Evolutionary conservation across 331 rosid genomes (phyloP).

Genomic region (Pyracantha coccinea): DNA sequence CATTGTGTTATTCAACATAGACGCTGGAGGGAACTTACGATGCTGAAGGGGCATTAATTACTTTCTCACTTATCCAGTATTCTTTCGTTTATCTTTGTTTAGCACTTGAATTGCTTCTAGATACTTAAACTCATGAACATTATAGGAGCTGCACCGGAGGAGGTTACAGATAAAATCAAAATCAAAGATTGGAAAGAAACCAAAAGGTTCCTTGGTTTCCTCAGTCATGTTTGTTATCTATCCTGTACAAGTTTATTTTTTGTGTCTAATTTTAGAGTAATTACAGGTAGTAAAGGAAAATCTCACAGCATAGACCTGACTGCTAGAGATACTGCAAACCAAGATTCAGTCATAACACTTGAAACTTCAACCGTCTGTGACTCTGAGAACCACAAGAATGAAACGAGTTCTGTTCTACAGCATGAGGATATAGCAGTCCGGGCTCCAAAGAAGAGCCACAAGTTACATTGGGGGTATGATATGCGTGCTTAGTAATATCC

Average conservation of each 20-base stretch:
- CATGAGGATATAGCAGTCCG: slow-evolving; percentile 12
- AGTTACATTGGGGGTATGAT: slow-evolving; percentile 76
- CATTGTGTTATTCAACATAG: not conserved
- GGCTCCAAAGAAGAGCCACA: slow-evolving; percentile 40
- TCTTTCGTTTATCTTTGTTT: not conserved
- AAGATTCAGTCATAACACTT: slow-evolving; percentile 9
- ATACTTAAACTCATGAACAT: not conserved
- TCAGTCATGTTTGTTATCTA: not conserved
- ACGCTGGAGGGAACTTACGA: not conserved
- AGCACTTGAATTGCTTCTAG: not conserved
- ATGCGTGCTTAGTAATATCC: not conserved
- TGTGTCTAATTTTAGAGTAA: not conserved
- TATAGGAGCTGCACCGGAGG: slow-evolving; percentile 42
- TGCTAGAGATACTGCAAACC: slow-evolving; percentile 12
- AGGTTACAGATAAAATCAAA: slow-evolving; percentile 69
- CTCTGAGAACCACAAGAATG: slow-evolving; percentile 13
- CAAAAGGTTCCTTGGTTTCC: slow-evolving; percentile 34
- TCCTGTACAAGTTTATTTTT: not conserved
- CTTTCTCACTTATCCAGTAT: too few relatives aligned
- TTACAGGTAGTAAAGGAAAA: slow-evolving; percentile 25
- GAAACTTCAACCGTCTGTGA: slow-evolving; percentile 15
- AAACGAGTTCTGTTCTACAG: slow-evolving; percentile 9
- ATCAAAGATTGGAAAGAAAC: slow-evolving; percentile 42
- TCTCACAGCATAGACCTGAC: slow-evolving; percentile 9
- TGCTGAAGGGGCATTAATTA: not conserved